phyloP scores from a whole-genome alignment of 1,284 basidiomycete species.

The Rhodotorula sp. region DNA sequence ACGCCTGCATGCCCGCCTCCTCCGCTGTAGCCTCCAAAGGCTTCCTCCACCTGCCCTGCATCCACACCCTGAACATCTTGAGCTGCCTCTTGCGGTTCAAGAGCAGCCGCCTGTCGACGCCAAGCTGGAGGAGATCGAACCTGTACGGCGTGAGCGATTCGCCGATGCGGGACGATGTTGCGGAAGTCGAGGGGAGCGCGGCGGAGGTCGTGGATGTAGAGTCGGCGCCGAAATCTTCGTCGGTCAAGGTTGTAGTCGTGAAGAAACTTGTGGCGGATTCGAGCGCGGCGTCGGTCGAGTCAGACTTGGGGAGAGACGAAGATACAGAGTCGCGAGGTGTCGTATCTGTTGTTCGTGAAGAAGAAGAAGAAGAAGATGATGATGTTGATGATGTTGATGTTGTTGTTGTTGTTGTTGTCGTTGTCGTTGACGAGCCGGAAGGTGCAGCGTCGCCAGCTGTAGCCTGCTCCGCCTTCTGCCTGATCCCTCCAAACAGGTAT shows the following conservation, averaged over 20 bases:
- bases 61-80: constrained; percentile 76
- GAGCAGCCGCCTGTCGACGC: constrained; percentile 81
- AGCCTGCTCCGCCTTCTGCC: neutral
- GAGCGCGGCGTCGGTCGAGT: neutral
- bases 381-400: too few species aligned
- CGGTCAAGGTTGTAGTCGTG: neutral
- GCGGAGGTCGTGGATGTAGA: neutral
- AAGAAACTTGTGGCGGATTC: neutral
- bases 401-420: constrained; percentile 44
- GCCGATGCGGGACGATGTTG: neutral
- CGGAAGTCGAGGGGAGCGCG: neutral
- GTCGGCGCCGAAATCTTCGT: neutral
- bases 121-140: constrained; percentile 71
- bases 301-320: neutral
- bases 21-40: neutral
- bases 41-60: constrained; percentile 41
- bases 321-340: neutral
- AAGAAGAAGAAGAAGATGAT: too few species aligned
- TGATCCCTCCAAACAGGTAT: constrained; percentile 66
- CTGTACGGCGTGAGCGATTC: constrained; percentile 3
- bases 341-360: neutral
- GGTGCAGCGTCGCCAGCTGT: neutral
- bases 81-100: constrained; percentile 87
- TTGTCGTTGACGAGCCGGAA: neutral
- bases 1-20: neutral